These are phyloP conservation scores for Erysimum cheiri DNA, from an alignment of 441 rosid genomes.

Conservation along the genomic window DNA sequence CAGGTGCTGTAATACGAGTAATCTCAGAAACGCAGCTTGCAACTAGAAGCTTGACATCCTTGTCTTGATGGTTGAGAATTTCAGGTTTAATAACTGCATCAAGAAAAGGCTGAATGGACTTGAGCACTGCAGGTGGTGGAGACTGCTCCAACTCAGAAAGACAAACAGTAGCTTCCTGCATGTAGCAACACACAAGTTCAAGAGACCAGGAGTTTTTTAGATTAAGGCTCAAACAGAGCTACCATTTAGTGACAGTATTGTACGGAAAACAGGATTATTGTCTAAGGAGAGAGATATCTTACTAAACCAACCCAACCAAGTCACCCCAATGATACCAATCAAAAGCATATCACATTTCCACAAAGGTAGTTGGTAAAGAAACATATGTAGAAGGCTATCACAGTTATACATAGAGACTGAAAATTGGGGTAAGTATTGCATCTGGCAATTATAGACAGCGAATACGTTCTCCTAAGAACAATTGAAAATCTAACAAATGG, in stretches of 20 bases:
- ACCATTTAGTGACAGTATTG: conserved; percentile 3
- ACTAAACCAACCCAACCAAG: conserved; percentile 20
- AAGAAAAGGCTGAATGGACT: conserved; percentile 87
- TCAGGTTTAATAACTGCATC: conserved; percentile 86
- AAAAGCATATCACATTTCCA: conserved; percentile 23
- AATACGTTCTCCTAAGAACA: not conserved
- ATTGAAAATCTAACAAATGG: not conserved
- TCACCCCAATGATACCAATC: conserved; percentile 20
- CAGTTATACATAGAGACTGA: not conserved
- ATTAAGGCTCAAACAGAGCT: conserved; percentile 15
- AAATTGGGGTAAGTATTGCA: not conserved
- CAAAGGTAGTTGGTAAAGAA: conserved; percentile 28
- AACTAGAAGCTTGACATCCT: conserved; percentile 95
- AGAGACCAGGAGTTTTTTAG: not conserved
- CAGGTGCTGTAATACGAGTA: conserved; percentile 99
- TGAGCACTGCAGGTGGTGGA: conserved; percentile 67
- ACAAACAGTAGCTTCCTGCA: conserved; percentile 91
- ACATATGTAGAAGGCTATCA: conserved; percentile 3
- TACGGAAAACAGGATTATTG: not conserved
- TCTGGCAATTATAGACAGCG: conserved; percentile 2
- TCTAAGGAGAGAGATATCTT: conserved; percentile 18
- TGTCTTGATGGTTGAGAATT: conserved; percentile 92
- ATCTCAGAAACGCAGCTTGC: conserved; percentile 98
- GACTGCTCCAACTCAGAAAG: conserved; percentile 94
- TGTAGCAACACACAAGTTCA: conserved; percentile 38